Base-by-base conservation (phyloP, 2,329 filamentous ascomycete species). In the Cadophora sp. region DNA sequence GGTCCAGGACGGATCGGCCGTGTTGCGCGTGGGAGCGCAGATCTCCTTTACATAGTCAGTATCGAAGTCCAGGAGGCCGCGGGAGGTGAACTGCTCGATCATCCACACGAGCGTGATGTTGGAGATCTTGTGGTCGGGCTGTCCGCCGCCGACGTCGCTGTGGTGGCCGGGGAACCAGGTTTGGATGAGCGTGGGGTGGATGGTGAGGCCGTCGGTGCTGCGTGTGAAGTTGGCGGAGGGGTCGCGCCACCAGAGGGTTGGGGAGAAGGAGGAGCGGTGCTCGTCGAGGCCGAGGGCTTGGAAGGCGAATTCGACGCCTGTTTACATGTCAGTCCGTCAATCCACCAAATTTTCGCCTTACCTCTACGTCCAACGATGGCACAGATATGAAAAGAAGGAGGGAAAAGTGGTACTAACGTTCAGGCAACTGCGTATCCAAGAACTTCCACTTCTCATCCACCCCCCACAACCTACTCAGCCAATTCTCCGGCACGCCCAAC, bases 251-350 rank as follows among this genome's bases (percentile, higher is more conserved):
- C 79, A 81, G 14, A 81, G 63, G 4, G 80, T 77, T 24, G 80
- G 79, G 5, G 67, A 59, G 68, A 80, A 81, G 2, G 78, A 67
- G 12, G 69, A 62, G 37, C 83, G 79, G 31, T 80, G 79, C 69
- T 85, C 83, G 71, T 84, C 83, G 19, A 84, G 77, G 2, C 82
- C 82, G 5, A 85, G 76, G 4, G 82, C 83, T 67, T 84, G 83
- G 71, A 84, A 84, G 0, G 83, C 83, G 68, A 83, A 75, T 66
- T 82, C 76, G 22, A 84, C 79, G 66, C 79, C 77, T 69, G 22
- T 9, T 65, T 8, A 6, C 5, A 34, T 22, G 43, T 22, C 73
- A 65, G 40, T 62, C 59, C 48, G 58, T 19, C 12, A 27, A 6
- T 26, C 24, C 27, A 56, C 24, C 5, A 67, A 27, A 7, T n/a